Base-by-base conservation (phyloP, 148 eudicot genomes). In the Persicaria tinctoria region DNA sequence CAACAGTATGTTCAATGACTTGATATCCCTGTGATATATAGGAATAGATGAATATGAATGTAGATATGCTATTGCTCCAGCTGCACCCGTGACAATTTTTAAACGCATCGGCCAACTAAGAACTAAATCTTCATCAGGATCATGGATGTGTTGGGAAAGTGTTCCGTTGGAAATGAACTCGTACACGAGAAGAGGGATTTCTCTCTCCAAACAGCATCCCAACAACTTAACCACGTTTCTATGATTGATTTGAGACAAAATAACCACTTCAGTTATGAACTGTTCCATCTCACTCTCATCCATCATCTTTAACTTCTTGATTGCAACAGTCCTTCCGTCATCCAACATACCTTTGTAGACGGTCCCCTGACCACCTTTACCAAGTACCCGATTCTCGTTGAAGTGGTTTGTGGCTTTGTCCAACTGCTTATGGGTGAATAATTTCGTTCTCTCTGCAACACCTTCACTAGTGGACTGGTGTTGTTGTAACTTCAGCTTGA, bases 141-240 rank as follows among this genome's bases (percentile, higher is more conserved):
- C 2, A 59, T 79, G 78, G 38, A 79, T 23, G 41, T 54, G 50
- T 0, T 77, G 38, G 54, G 38, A 59, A 13, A 83, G 74, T 13
- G 45, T 83, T 8, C 71, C 51, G 38, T 69, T 66, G 11, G 2
- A 51, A 13, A 77, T 70, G 13, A 49, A 74, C 48, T 83, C 77
- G 27, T 77, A 75, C 1, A 77, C 74, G 1, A 71, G 45, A 10
- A 83, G 73, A 11, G 83, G 78, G 11, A 83, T 23, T 3, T 66
- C 9, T 6, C 80, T 74, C 76, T 83, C 85, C 7, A 83, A 54
- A 56, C 82, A 83, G 18, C 82, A 83, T 12, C 82, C 85, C 48
- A 66, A 66, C 60, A 82, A 59, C 16, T 16, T 18, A 5, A 77
- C 59, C 74, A 77, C 68, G 59, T 77, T 74, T 17, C 75, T 18